Percentiles rank a stretch among this genome's conserved stretches.
These are phyloP conservation scores for Dillenia suffruticosa DNA, from an alignment of 164 flowering plant genomes.

Conservation along the genomic window DNA sequence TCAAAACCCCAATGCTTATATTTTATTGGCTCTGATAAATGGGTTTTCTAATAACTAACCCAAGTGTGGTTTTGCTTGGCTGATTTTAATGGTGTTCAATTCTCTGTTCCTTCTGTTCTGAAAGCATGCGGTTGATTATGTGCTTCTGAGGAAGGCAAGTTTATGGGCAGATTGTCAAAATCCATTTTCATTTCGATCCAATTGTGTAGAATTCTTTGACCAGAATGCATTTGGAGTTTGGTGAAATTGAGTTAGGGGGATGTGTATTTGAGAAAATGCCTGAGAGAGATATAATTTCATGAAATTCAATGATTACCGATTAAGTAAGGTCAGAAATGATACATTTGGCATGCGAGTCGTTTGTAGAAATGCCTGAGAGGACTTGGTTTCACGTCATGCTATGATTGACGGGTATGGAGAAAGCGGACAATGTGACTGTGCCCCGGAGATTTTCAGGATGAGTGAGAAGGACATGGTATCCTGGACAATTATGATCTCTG, in stretches of 20 bases:
- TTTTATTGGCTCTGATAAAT: constrained; percentile 17
- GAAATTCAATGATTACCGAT: constrained; percentile 25
- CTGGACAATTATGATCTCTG: constrained; percentile 28
- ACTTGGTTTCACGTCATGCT: constrained; percentile 24
- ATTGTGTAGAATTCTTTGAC: constrained; percentile 22
- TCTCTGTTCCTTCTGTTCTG: constrained; percentile 27
- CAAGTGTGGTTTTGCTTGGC: constrained; percentile 16
- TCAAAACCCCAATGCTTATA: constrained; percentile 20
- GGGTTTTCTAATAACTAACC: constrained; percentile 14
- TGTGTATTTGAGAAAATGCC: constrained; percentile 28
- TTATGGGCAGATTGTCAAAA: constrained; percentile 25
- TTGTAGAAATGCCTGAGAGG: constrained; percentile 26
- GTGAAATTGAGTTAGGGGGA: constrained; percentile 16
- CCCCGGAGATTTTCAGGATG: constrained; percentile 13
- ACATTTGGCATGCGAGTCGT: constrained; percentile 15
- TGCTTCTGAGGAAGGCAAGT: constrained; percentile 22
- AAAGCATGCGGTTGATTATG: constrained; percentile 18
- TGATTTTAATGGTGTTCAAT: constrained; percentile 11
- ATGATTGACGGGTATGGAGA: constrained; percentile 24
- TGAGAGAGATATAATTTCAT: constrained; percentile 19
- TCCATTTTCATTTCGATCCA: constrained; percentile 10
- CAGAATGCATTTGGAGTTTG: constrained; percentile 20
- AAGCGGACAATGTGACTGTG: constrained; percentile 18
- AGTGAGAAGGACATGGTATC: constrained; percentile 26
- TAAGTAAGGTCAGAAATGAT: constrained; percentile 16